Evolutionary conservation across 73 alveolate species (phyloP).

Genomic region (Tetrahymena malaccensis): DNA sequence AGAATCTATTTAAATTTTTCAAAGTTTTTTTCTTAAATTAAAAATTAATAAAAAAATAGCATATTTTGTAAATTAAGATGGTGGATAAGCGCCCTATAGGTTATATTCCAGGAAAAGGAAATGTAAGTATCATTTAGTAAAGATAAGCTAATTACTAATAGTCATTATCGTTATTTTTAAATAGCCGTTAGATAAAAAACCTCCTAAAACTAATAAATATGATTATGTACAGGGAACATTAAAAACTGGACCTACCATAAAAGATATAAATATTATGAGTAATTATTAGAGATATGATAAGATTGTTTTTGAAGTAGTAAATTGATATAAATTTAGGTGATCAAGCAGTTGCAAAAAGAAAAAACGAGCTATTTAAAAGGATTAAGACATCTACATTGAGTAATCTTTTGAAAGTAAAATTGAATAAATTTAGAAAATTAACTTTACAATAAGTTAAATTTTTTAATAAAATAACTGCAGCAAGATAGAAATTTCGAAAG

Average conservation of each 20-base stretch:
- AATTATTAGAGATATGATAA: neutral
- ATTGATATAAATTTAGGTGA: conserved; percentile 7
- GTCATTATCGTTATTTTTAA: neutral
- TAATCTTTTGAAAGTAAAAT: conserved; percentile 47
- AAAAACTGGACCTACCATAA: conserved; percentile 90
- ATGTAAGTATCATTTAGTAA: neutral
- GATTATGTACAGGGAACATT: conserved; percentile 62
- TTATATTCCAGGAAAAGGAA: conserved; percentile 34
- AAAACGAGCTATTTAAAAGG: conserved; percentile 72
- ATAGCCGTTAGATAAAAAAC: conserved; percentile 74
- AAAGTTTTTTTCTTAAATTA: neutral
- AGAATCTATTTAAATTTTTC: neutral
- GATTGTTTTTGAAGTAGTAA: neutral
- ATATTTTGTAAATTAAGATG: neutral
- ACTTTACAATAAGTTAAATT: neutral
- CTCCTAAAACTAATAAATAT: conserved; percentile 79
- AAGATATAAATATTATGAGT: conserved; percentile 80
- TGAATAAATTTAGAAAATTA: conserved; percentile 21
- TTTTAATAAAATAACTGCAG: neutral
- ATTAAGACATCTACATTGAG: conserved; percentile 67
- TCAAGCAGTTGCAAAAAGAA: conserved; percentile 71
- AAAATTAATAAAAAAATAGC: neutral
- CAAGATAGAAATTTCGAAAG: conserved; percentile 35
- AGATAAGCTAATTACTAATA: neutral
- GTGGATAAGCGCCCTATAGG: conserved; percentile 33